Percentiles rank a stretch among this genome's conserved stretches.
Conservation (phyloP, 2,329 filamentous ascomycete species). For the Coleophoma eucalyptorum region DNA sequence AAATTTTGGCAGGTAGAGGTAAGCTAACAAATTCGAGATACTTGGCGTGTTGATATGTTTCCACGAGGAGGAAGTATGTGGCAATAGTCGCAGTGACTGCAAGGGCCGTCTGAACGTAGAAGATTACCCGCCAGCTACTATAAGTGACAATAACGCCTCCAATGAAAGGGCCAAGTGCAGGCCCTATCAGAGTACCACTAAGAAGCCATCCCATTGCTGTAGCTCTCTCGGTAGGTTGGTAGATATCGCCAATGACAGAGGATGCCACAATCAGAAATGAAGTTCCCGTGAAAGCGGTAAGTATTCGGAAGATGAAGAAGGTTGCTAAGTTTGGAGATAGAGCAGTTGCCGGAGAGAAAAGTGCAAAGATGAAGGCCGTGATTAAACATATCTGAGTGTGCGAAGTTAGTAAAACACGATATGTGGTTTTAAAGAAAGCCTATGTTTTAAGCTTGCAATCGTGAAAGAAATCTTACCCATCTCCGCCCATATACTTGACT, state of each 20-base stretch:
- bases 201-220: conserved; percentile 74
- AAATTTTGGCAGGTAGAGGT: too few species aligned
- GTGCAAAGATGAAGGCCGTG: conserved; percentile 60
- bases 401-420: background rate
- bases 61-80: conserved; percentile 64
- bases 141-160: conserved; percentile 76
- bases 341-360: conserved; percentile 66
- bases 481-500: conserved; percentile 61
- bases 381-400: conserved; percentile 49
- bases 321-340: conserved; percentile 65
- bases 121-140: conserved; percentile 68
- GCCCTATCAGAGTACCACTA: conserved; percentile 66
- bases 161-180: conserved; percentile 66
- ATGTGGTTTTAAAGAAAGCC: too few species aligned
- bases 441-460: conserved; percentile 2
- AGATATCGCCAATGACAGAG: conserved; percentile 65
- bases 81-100: conserved; percentile 55
- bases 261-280: conserved; percentile 70
- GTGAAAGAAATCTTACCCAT: conserved; percentile 38
- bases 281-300: conserved; percentile 73
- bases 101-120: conserved; percentile 71
- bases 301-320: conserved; percentile 71
- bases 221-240: conserved; percentile 62
- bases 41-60: conserved; percentile 66
- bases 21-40: too few species aligned